phyloP scores from a whole-genome alignment of 1,139 yeast genomes.

The Barnettozyma hawaiiensis region DNA sequence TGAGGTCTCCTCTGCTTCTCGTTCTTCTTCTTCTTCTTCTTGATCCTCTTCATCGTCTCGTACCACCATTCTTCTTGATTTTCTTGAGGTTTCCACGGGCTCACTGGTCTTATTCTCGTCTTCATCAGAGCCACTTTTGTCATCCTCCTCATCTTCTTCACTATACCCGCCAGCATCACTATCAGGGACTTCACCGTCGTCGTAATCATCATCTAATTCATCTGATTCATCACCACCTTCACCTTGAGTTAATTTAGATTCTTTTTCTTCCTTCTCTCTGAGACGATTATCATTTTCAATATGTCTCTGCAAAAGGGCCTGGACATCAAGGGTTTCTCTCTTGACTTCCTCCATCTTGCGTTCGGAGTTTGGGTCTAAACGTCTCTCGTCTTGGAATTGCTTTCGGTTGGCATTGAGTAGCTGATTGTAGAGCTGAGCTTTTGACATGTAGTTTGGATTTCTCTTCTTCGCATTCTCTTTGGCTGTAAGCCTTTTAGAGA shows the following conservation, averaged over 20 bases:
- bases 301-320: conserved; percentile 56
- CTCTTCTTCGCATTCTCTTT: conserved; percentile 15
- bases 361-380: conserved; percentile 26
- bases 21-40: too few species aligned
- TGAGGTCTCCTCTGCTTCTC: too few species aligned
- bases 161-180: conserved; percentile 20
- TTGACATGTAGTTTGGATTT: conserved; percentile 14
- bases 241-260: conserved; percentile 28
- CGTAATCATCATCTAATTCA: conserved; percentile 8
- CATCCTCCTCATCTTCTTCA: conserved; percentile 18
- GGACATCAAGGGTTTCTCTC: conserved; percentile 29
- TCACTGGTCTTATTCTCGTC: conserved; percentile 14
- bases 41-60: conserved; percentile 15
- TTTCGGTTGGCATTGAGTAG: conserved; percentile 29
- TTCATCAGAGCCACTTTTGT: conserved; percentile 9
- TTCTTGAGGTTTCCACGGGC: not conserved
- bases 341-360: conserved; percentile 24
- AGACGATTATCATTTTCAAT: conserved; percentile 47
- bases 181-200: conserved; percentile 22
- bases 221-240: conserved; percentile 21
- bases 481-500: conserved; percentile 26
- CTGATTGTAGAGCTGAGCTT: conserved; percentile 24
- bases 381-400: conserved; percentile 29
- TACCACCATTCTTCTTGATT: conserved; percentile 16
- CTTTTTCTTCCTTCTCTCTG: conserved; percentile 45